A percentile compares a stretch with the other conserved stretches of the same genome.
Conservation (phyloP, 495 filamentous ascomycete species). For the Stereocaulon alpinum region DNA sequence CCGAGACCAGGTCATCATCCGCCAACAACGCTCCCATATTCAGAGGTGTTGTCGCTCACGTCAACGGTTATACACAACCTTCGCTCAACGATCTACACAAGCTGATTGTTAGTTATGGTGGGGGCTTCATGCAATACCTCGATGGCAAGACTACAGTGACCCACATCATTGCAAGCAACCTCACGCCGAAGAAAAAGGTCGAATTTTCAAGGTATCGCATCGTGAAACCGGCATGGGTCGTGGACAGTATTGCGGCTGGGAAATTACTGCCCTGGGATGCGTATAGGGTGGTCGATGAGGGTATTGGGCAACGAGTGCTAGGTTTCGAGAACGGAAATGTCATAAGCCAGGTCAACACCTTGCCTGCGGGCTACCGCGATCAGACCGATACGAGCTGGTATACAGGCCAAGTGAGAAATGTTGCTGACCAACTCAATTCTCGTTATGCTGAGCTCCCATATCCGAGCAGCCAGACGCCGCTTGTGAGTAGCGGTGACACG, state of each 20-base stretch:
- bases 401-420: conserved; percentile 51
- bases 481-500: neutral
- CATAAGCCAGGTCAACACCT: conserved; percentile 52
- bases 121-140: conserved; percentile 89
- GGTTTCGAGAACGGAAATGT: conserved; percentile 65
- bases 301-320: conserved; percentile 61
- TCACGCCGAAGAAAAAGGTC: conserved; percentile 83
- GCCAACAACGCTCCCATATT: conserved; percentile 72
- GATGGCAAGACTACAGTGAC: conserved; percentile 87
- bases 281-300: conserved; percentile 74
- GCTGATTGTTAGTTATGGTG: conserved; percentile 81
- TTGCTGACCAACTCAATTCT: conserved; percentile 18
- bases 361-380: conserved; percentile 51
- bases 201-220: conserved; percentile 82
- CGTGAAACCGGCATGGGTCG: conserved; percentile 93
- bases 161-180: conserved; percentile 82
- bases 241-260: conserved; percentile 75
- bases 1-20: conserved; percentile 58
- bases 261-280: conserved; percentile 73
- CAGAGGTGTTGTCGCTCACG: conserved; percentile 75
- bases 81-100: conserved; percentile 77
- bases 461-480: neutral
- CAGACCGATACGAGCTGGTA: conserved; percentile 75
- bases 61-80: conserved; percentile 91
- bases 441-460: neutral